Percentiles rank a stretch among this genome's conserved stretches.
phyloP scores from a whole-genome alignment of 2,329 filamentous ascomycete genomes.

The Nannizzia gypsea region DNA sequence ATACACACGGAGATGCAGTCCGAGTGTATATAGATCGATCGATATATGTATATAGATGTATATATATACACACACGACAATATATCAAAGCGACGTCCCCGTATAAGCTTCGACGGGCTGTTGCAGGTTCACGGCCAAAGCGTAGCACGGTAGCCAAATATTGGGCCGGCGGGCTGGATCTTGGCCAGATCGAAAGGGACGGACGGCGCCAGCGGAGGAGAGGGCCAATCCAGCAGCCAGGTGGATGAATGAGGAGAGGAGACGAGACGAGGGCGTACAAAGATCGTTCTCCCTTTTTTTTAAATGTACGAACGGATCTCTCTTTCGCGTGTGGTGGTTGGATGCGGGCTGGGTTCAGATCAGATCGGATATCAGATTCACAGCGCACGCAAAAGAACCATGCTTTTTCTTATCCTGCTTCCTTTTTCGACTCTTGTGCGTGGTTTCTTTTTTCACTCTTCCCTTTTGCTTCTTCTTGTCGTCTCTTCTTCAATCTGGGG shows the following conservation, averaged over 20 bases:
- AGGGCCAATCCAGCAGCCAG: neutral
- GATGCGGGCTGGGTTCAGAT: constrained; percentile 2
- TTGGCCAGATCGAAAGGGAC: constrained; percentile 1
- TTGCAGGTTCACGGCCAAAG: constrained; percentile 1
- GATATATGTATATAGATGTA: neutral
- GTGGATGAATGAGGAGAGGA: neutral
- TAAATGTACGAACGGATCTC: neutral
- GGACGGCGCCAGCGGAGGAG: neutral
- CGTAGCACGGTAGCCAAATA: constrained; percentile 4
- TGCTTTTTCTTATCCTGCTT: neutral
- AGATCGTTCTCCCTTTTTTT: neutral
- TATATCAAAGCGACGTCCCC: neutral
- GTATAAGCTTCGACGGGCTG: constrained; percentile 3
- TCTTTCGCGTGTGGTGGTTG: constrained; percentile 2
- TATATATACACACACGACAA: too few species aligned
- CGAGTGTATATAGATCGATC: too few species aligned
- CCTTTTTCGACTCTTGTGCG: neutral
- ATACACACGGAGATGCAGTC: neutral
- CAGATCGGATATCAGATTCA: constrained; percentile 5
- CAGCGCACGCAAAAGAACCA: neutral
- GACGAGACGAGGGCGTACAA: neutral
- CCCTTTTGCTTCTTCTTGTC: neutral
- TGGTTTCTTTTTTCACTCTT: neutral
- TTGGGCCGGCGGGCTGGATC: constrained; percentile 1
- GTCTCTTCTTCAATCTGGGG: neutral